Evolutionary conservation across 2,329 filamentous ascomycete species (phyloP), one percentile per base, ranked within the genome.

Genomic region (Pseudogymnoascus sp.): DNA sequence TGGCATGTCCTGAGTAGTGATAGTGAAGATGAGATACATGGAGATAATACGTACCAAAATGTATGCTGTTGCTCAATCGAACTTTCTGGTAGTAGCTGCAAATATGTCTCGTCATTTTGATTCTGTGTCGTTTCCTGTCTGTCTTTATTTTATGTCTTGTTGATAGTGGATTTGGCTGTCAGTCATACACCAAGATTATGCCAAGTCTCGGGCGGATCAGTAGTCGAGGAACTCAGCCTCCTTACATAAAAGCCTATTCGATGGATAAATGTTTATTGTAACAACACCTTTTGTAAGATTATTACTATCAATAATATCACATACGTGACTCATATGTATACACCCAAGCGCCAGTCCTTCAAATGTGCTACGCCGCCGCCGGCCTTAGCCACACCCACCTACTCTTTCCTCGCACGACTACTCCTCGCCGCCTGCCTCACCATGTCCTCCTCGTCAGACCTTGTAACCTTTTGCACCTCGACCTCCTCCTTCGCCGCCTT

Each of bases 401-500:
- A 54, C 47, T 54, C 57, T 25, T 58, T 37, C 57, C 57, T 58
- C 9, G 6, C 32, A 32, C 37, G 38, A 30, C 20, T 12, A 39
- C 32, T 30, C 57, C 25, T 58, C 18, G 37, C 34, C 37, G 57
- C 57, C 43, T 64, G 65, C 11, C 57, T 66, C 6, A 66, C 67
- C 63, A 61, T 65, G 47, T 61, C 58, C 18, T 68, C 65, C 50
- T 65, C 68, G n/a, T 61, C 61, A 50, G 59, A 41, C 25, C 38
- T 62, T 47, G 41, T 62, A 7, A 58, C 65, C 25, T 59, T 63
- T 16, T 38, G 25, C 12, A 7, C 62, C 18, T 61, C 61, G 16
- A 62, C 65, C n/a, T 32, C 61, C 7, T 32, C 59, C 14, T 60
- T 50, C 60, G 43, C 65, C 35, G 58, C 63, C 14, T 57, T 41